Evolutionary conservation across 1,284 basidiomycete genomes (phyloP), one percentile per base, ranked within the genome.

Genomic region (Cronartium quercuum): DNA sequence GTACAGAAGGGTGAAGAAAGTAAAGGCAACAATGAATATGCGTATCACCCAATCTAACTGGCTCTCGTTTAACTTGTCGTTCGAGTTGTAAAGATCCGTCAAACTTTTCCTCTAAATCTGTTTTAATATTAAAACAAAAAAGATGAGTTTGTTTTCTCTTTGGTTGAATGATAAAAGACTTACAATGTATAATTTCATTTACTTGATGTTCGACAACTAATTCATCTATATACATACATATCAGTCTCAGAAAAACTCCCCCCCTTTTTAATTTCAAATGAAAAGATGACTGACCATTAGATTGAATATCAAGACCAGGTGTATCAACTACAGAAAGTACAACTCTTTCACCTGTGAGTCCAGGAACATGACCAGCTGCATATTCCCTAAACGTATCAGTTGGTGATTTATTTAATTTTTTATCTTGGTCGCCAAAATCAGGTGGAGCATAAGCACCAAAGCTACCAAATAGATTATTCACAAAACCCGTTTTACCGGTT

Each of bases 31-130:
- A 37, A 47, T 74, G 71, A 12, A 74, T 64, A 66, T 74, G 71
- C 3, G 62, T 40, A 37, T 74, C 71, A 60, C 63, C 63, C 6
- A 74, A 41, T 61, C 55, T 60, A 35, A 55, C 66, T 6, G 71
- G 71, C 34, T 74, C 65, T 66, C 71, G 57, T 47, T 74, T 62
- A 35, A 74, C 71, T 60, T 74, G 71, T 66, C 51, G 41, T 66
- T 74, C 71, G 34, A 66, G 40, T 15, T 66, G 44, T 35, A 74
- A 40, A 0, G 71, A 58, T 24, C 62, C 38, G n/a, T 74, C 64
- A 24, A 74, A 74, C 51, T 74, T 66, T 15, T 41, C 42, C 40
- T 74, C 71, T 29, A 74, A 58, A 47, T 58, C 71, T 74, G 24
- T 29, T 2, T 5, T 13, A 68, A 67, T 13, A 55, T 34, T 34